Base-by-base conservation (phyloP, 1,284 basidiomycete species). In the Marasmius tenuissimus region DNA sequence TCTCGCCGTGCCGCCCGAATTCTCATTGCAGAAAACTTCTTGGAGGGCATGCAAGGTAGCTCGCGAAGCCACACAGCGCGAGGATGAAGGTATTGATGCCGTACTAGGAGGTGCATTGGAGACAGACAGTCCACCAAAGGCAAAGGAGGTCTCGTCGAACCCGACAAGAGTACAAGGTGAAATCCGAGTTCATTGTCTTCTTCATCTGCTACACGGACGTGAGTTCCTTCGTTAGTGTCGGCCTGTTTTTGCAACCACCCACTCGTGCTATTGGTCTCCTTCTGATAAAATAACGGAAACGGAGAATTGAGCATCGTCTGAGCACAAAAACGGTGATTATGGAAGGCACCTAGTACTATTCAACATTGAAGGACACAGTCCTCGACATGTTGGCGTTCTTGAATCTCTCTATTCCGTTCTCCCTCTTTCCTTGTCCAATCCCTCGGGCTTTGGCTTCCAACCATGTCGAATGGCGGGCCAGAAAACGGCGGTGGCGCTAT, bases 151-250 rank as follows among this genome's bases (percentile, higher is more conserved):
- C n/a, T n/a, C n/a, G n/a, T n/a, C n/a, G n/a, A n/a, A n/a, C n/a
- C n/a, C n/a, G n/a, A n/a, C n/a, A n/a, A n/a, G n/a, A n/a, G n/a
- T n/a, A n/a, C n/a, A n/a, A n/a, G n/a, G n/a, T n/a, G n/a, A n/a
- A n/a, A n/a, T n/a, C n/a, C n/a, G n/a, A n/a, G n/a, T n/a, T n/a
- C n/a, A n/a, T 65, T 18, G 27, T 38, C 39, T 56, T 59, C 33
- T 82, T 80, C 60, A 80, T 79, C 33, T 81, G 89, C 69, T 93
- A 92, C 0, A 91, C 91, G 4, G 92, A 91, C 0, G 91, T 93
- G 18, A 92, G 81, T 80, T 85, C 82, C 67, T 92, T 93, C 12
- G 88, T 87, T 4, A 91, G 89, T 0, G 90, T 92, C n/a, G 93
- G 80, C 66, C 77, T 85, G 66, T 83, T 84, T 77, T 89, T 83